A percentile compares a stretch with the other conserved stretches of the same genome.
Conservation (phyloP, 768 basidiomycete species). For the Rhodotorula kratochvilovae region DNA sequence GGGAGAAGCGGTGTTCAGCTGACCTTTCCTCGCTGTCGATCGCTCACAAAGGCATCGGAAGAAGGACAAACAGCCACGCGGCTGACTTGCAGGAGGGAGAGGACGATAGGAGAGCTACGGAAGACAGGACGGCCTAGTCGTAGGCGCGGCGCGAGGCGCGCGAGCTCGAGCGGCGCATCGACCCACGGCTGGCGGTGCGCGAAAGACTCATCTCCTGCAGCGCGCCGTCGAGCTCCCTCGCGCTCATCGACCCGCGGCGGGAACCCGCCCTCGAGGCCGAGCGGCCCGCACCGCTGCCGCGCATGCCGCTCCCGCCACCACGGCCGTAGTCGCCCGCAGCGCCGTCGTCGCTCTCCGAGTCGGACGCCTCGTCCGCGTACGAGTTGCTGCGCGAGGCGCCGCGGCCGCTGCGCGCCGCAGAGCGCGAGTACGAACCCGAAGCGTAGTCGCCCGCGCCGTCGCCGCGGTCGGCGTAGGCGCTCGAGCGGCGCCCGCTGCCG, state of each 20-base stretch:
- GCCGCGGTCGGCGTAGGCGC: background rate
- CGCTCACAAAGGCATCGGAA: too few relatives aligned
- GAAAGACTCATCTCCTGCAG: background rate
- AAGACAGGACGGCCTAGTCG: background rate
- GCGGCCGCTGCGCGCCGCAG: background rate
- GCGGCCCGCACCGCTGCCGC: background rate
- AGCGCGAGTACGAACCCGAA: background rate
- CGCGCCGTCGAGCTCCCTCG: background rate
- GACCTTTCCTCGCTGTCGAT: too few relatives aligned
- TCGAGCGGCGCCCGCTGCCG: background rate
- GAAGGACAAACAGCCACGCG: background rate
- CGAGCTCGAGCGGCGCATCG: background rate
- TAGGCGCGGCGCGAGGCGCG: background rate
- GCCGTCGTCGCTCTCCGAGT: conserved; percentile 1
- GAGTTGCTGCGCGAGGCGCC: background rate
- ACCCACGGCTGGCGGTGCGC: background rate
- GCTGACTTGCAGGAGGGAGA: background rate
- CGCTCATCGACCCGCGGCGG: background rate
- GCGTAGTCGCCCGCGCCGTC: background rate
- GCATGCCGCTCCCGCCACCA: background rate
- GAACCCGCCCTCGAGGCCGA: background rate
- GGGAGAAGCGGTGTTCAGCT: too few relatives aligned
- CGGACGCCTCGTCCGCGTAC: background rate
- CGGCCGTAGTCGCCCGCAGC: background rate
- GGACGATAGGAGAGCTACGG: background rate